Conservation (phyloP, 169 alveolate genomes). For the Sarcocystis neurona region DNA sequence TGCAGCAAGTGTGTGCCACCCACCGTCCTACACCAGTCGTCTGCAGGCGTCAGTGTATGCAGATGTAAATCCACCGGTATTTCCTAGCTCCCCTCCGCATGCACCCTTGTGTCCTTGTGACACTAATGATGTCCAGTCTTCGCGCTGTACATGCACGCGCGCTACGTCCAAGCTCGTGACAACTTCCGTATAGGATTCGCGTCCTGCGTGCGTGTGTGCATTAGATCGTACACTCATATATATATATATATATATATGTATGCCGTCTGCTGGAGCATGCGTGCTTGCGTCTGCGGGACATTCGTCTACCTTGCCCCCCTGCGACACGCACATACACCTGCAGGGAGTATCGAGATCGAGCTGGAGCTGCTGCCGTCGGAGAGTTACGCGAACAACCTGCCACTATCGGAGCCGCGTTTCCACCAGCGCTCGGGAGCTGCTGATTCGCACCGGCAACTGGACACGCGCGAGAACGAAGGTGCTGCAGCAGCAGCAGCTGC, state of each 20-base stretch:
- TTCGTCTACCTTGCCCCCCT: neutral
- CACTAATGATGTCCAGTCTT: too few relatives aligned
- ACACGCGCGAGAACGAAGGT: too few relatives aligned
- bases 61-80: too few relatives aligned
- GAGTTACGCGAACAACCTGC: slow-evolving; percentile 20
- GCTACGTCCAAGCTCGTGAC: neutral
- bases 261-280: neutral
- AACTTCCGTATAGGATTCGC: neutral
- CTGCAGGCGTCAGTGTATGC: too few relatives aligned
- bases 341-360: slow-evolving; percentile 2
- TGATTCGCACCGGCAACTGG: too few relatives aligned
- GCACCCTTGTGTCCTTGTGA: too few relatives aligned
- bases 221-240: neutral
- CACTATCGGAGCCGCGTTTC: neutral
- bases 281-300: neutral
- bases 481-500: too few relatives aligned
- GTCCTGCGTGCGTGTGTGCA: neutral
- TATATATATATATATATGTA: neutral
- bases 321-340: neutral
- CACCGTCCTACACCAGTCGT: too few relatives aligned
- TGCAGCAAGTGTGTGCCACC: too few relatives aligned
- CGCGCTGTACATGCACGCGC: neutral
- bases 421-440: too few relatives aligned
- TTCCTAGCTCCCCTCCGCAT: too few relatives aligned
- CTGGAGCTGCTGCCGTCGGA: slow-evolving; percentile 5